These are phyloP conservation scores for Bolboschoenus planiculmis DNA, from an alignment of 176 grass and related monocot genomes.

Conservation along the genomic window DNA sequence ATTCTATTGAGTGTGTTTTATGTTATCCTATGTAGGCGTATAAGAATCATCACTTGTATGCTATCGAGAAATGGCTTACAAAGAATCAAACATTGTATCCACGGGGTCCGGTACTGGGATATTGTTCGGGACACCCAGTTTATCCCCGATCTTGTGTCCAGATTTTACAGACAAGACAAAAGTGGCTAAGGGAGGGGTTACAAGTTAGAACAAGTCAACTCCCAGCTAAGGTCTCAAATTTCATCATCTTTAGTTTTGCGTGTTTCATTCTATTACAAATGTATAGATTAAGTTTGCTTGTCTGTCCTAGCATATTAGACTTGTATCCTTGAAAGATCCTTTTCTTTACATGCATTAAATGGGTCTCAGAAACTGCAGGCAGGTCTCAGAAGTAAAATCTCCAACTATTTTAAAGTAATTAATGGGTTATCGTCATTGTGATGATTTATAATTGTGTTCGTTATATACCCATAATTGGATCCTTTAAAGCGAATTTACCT, in stretches of 20 bases:
- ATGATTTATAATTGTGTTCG: not conserved
- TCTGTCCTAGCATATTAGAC: not conserved
- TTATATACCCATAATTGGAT: not conserved
- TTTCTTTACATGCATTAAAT: not conserved
- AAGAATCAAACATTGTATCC: slow-evolving; percentile 87
- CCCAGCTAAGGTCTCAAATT: slow-evolving; percentile 55
- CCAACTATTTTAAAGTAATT: not conserved
- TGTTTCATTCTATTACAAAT: not conserved
- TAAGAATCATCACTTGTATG: slow-evolving; percentile 78
- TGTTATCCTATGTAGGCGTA: slow-evolving; percentile 55
- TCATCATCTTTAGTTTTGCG: not conserved
- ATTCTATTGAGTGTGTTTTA: not conserved
- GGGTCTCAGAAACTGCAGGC: not conserved
- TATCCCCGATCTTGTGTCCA: slow-evolving; percentile 81
- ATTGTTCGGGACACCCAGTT: slow-evolving; percentile 74
- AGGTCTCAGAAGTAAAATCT: not conserved
- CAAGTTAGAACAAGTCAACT: slow-evolving; percentile 76
- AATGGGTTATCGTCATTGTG: not conserved
- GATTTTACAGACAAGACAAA: slow-evolving; percentile 76
- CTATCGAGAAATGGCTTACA: slow-evolving; percentile 85
- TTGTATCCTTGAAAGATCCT: not conserved
- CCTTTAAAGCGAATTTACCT: not conserved
- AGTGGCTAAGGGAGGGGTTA: slow-evolving; percentile 69
- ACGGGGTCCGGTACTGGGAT: slow-evolving; percentile 78
- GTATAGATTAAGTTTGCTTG: not conserved